Conservation (phyloP, 2,329 filamentous ascomycete genomes). For the Sporothrix pseudoabietina region DNA sequence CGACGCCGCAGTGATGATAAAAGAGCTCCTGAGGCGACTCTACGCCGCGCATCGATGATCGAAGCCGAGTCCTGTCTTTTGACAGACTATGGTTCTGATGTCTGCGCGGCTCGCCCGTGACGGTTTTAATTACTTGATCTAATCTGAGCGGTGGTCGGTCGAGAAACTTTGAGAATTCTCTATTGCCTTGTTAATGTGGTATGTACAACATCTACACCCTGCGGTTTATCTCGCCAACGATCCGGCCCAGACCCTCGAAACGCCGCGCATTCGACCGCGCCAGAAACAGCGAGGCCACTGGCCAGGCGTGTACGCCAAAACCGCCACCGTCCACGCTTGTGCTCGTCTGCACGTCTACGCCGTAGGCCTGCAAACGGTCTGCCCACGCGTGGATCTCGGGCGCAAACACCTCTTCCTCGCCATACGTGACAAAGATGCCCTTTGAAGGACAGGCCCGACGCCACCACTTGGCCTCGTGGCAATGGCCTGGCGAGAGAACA, state of each 20-base stretch:
- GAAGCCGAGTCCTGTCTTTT: conserved; percentile 52
- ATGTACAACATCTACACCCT: conserved; percentile 35
- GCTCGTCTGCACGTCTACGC: conserved; percentile 37
- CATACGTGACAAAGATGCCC: conserved; percentile 72
- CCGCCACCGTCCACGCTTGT: conserved; percentile 41
- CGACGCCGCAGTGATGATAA: conserved; percentile 39
- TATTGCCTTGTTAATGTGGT: conserved; percentile 31
- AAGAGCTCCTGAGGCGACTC: conserved; percentile 50
- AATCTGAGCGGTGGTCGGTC: conserved; percentile 56
- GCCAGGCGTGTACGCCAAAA: conserved; percentile 72
- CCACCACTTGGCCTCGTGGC: conserved; percentile 3
- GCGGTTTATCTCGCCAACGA: conserved; percentile 42
- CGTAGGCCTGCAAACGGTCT: conserved; percentile 36
- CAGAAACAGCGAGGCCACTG: conserved; percentile 66
- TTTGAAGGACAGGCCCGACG: conserved; percentile 62
- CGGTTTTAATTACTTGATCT: conserved; percentile 60
- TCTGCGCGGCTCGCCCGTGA: conserved; percentile 46
- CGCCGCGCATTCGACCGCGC: conserved; percentile 52
- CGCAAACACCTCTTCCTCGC: conserved; percentile 79
- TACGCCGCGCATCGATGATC: conserved; percentile 36
- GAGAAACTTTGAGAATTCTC: conserved; percentile 28
- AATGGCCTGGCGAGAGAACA: conserved; percentile 6
- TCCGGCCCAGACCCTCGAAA: conserved; percentile 52
- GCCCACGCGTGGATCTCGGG: conserved; percentile 67
- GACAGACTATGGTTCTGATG: conserved; percentile 54